Percentiles rank a stretch among this genome's conserved stretches.
Conservation (phyloP, 2,329 filamentous ascomycete genomes). For the Drechslerella dactyloides region DNA sequence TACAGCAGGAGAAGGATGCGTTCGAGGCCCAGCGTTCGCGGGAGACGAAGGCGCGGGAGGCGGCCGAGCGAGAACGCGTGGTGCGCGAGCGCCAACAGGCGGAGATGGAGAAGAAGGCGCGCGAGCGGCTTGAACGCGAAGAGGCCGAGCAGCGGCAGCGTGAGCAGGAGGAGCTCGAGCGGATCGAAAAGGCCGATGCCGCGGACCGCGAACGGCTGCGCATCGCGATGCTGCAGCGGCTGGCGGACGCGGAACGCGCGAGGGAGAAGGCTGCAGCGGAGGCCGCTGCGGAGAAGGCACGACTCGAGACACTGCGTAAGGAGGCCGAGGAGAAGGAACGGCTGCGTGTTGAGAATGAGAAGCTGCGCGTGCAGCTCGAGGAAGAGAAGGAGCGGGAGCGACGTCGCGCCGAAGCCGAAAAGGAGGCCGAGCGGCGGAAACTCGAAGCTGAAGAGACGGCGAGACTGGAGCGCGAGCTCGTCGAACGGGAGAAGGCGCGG, state of each 20-base stretch:
- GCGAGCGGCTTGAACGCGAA: conserved; percentile 69
- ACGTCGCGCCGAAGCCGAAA: conserved; percentile 52
- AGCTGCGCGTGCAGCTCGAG: conserved; percentile 57
- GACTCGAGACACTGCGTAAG: conserved; percentile 53
- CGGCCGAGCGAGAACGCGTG: conserved; percentile 69
- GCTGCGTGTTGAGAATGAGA: conserved; percentile 55
- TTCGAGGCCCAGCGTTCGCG: conserved; percentile 34
- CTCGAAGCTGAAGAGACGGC: conserved; percentile 48
- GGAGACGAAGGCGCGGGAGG: conserved; percentile 63
- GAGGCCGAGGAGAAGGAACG: conserved; percentile 57
- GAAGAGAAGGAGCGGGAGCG: conserved; percentile 56
- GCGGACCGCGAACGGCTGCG: conserved; percentile 43
- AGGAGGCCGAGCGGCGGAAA: conserved; percentile 53
- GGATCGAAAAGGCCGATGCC: conserved; percentile 61
- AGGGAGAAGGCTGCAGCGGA: conserved; percentile 85
- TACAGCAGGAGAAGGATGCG: conserved; percentile 24
- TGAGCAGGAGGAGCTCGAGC: conserved; percentile 62
- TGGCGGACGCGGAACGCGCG: conserved; percentile 40
- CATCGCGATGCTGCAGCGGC: conserved; percentile 34
- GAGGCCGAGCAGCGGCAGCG: conserved; percentile 59
- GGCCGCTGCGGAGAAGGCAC: conserved; percentile 70
- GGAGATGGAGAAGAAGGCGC: conserved; percentile 86
- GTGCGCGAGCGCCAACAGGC: conserved; percentile 70
- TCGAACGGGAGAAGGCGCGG: conserved; percentile 52
- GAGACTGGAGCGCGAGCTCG: conserved; percentile 52